These are phyloP conservation scores for Ogataea siamensis DNA, from an alignment of 805 yeast genomes.

Conservation along the genomic window DNA sequence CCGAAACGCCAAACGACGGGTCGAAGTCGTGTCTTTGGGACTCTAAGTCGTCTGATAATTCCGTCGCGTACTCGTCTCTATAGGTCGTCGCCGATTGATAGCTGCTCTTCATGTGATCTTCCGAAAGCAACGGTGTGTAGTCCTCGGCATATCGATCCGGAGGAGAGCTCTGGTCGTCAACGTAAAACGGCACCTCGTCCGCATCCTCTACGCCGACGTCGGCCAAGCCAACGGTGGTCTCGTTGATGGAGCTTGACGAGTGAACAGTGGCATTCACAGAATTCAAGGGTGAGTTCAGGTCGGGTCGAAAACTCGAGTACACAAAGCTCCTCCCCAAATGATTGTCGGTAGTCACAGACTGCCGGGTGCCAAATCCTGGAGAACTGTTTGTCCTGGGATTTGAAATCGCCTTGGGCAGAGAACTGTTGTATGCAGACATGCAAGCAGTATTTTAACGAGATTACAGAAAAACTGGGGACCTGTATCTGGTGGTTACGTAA, in stretches of 20 bases:
- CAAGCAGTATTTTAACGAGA: not conserved
- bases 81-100: slow-evolving; percentile 5
- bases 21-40: slow-evolving; percentile 2
- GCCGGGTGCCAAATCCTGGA: slow-evolving; percentile 14
- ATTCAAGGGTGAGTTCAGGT: slow-evolving; percentile 15
- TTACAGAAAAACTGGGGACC: not conserved
- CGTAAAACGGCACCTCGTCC: not conserved
- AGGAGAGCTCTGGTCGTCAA: slow-evolving; percentile 4
- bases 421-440: slow-evolving; percentile 19
- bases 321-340: slow-evolving; percentile 42
- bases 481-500: slow-evolving; percentile 5
- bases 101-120: not conserved
- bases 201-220: slow-evolving; percentile 48
- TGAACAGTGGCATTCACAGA: slow-evolving; percentile 43
- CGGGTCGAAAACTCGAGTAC: slow-evolving; percentile 34
- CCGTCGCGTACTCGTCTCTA: not conserved
- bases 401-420: slow-evolving; percentile 23
- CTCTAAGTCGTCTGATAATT: slow-evolving; percentile 6
- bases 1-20: not conserved
- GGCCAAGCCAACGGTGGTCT: slow-evolving; percentile 56
- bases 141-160: slow-evolving; percentile 9
- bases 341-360: slow-evolving; percentile 28
- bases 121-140: slow-evolving; percentile 6
- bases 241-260: slow-evolving; percentile 50
- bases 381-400: slow-evolving; percentile 13